A percentile compares a stretch with the other conserved stretches of the same genome.
Evolutionary conservation across 2,329 filamentous ascomycete species (phyloP).

Genomic region (Penicillium sp.): DNA sequence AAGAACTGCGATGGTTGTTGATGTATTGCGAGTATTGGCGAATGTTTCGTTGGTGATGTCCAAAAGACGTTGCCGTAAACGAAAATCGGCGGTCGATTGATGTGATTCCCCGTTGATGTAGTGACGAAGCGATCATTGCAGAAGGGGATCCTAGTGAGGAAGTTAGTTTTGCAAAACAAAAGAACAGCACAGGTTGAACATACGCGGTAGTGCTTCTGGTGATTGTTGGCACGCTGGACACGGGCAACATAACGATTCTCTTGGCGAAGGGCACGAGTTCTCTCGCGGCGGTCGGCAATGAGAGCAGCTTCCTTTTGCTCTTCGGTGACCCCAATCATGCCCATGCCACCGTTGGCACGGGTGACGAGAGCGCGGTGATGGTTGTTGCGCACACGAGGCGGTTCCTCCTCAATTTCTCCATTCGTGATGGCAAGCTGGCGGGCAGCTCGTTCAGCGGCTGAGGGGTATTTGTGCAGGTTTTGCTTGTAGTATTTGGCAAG

Average conservation of each 20-base stretch:
- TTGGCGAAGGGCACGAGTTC: conserved; percentile 62
- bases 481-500: conserved; percentile 86
- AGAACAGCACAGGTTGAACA: conserved; percentile 27
- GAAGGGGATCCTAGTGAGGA: conserved; percentile 48
- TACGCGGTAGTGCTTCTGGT: conserved; percentile 71
- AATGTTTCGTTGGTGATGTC: background rate
- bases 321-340: conserved; percentile 75
- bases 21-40: background rate
- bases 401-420: conserved; percentile 49
- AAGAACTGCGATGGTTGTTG: conserved; percentile 2
- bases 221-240: conserved; percentile 71
- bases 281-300: conserved; percentile 66
- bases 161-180: conserved; percentile 18
- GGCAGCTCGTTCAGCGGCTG: conserved; percentile 70
- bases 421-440: conserved; percentile 59
- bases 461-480: conserved; percentile 82
- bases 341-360: conserved; percentile 69
- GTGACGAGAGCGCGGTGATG: conserved; percentile 58
- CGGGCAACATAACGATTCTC: conserved; percentile 65
- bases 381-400: conserved; percentile 34
- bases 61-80: background rate
- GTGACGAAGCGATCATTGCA: conserved; percentile 43
- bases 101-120: background rate
- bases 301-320: conserved; percentile 68
- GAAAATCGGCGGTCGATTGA: background rate